Evolutionary conservation across 1,139 yeast species (phyloP).

Genomic region (Dujonia santamariae): DNA sequence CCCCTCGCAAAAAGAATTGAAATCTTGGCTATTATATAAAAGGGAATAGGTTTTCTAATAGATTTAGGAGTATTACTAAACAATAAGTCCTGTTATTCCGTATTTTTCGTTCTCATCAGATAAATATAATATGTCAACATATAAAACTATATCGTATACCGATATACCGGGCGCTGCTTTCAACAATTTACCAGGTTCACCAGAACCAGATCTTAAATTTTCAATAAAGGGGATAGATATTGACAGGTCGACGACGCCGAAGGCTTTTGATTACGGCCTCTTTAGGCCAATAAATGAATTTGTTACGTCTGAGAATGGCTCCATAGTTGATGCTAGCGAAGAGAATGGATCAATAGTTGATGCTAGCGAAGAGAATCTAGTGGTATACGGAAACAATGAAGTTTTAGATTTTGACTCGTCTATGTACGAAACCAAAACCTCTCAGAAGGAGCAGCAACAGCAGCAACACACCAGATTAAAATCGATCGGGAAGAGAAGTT

Average conservation of each 20-base stretch:
- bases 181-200: slow-evolving; percentile 1
- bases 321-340: slow-evolving; percentile 1
- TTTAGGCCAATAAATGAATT: slow-evolving; percentile 1
- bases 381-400: slow-evolving; percentile 6
- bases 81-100: no score
- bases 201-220: slow-evolving; percentile 7
- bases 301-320: slow-evolving; percentile 1
- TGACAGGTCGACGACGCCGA: slow-evolving; percentile 6
- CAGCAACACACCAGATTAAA: slow-evolving; percentile 1
- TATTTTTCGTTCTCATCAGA: no score
- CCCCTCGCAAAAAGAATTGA: no score
- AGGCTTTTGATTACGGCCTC: slow-evolving; percentile 5
- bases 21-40: no score
- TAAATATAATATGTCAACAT: slow-evolving; percentile 5
- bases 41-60: no score
- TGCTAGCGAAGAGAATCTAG: background rate
- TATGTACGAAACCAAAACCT: background rate
- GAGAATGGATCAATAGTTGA: background rate
- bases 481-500: background rate
- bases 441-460: background rate
- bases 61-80: no score
- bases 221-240: slow-evolving; percentile 4
- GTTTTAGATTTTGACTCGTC: slow-evolving; percentile 6
- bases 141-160: slow-evolving; percentile 5
- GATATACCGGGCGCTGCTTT: slow-evolving; percentile 1